Evolutionary conservation across 1,284 basidiomycete genomes (phyloP).

Genomic region (Ustilago xerochloae): DNA sequence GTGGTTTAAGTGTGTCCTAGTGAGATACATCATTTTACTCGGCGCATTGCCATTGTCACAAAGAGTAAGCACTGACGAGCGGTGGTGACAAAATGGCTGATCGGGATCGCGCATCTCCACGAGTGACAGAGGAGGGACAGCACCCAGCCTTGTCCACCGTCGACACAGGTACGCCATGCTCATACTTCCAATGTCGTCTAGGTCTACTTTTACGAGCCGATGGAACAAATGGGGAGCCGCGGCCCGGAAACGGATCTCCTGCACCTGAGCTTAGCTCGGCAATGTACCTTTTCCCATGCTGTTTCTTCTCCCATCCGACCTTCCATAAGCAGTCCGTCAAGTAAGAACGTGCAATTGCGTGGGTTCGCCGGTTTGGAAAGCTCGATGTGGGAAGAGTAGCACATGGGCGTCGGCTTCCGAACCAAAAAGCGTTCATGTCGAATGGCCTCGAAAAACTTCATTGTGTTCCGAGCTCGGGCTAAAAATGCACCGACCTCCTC

Average conservation of each 20-base stretch:
- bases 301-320: neutral
- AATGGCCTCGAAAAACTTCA: neutral
- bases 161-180: neutral
- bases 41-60: neutral
- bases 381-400: neutral
- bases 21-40: neutral
- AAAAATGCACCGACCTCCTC: neutral
- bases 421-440: neutral
- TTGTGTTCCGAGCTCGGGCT: neutral
- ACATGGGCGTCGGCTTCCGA: neutral
- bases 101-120: conserved; percentile 3
- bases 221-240: neutral
- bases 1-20: no score
- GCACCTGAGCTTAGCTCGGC: neutral
- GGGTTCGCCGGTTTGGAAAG: neutral
- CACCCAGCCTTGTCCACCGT: neutral
- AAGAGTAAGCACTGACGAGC: no score
- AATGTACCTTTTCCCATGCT: neutral
- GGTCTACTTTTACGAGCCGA: neutral
- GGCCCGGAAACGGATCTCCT: neutral
- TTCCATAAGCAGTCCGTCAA: neutral
- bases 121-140: neutral
- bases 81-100: neutral
- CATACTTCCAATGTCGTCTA: neutral
- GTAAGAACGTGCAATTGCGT: neutral